Conservation (phyloP, 1,139 yeast genomes). For the Spathaspora sp. region DNA sequence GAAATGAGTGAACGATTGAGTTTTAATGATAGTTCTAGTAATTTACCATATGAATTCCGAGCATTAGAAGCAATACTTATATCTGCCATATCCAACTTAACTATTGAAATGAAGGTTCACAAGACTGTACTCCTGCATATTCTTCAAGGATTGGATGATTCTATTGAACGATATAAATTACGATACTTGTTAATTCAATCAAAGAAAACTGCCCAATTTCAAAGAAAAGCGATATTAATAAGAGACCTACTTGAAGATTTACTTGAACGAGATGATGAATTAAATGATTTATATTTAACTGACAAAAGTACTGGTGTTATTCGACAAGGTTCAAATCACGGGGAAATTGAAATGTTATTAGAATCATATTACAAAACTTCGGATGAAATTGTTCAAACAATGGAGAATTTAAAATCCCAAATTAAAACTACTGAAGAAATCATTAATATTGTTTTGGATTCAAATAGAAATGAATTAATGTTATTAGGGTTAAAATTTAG, state of each 20-base stretch:
- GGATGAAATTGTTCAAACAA: constrained; percentile 49
- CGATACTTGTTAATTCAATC: constrained; percentile 43
- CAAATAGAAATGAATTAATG: constrained; percentile 50
- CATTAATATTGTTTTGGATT: constrained; percentile 45
- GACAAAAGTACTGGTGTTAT: constrained; percentile 24
- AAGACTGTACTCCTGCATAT: constrained; percentile 39
- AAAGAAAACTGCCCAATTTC: constrained; percentile 46
- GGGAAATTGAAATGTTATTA: constrained; percentile 42
- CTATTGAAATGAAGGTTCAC: constrained; percentile 46
- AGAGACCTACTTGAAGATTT: constrained; percentile 41
- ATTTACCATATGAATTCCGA: constrained; percentile 43
- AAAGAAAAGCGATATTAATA: constrained; percentile 41
- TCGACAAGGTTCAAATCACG: constrained; percentile 36
- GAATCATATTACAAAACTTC: constrained; percentile 45
- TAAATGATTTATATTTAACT: constrained; percentile 41
- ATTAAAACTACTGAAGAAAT: constrained; percentile 49
- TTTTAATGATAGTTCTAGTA: constrained; percentile 21
- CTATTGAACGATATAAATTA: constrained; percentile 40
- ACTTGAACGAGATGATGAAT: constrained; percentile 40
- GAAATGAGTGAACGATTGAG: constrained; percentile 32
- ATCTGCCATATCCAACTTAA: constrained; percentile 37
- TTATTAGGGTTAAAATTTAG: constrained; percentile 44
- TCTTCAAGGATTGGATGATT: constrained; percentile 36
- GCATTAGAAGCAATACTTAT: constrained; percentile 45
- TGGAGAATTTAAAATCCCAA: constrained; percentile 39